Evolutionary conservation across 1,139 yeast genomes (phyloP), one percentile per base, ranked within the genome.

Genomic region (Debaryomyces sp.): DNA sequence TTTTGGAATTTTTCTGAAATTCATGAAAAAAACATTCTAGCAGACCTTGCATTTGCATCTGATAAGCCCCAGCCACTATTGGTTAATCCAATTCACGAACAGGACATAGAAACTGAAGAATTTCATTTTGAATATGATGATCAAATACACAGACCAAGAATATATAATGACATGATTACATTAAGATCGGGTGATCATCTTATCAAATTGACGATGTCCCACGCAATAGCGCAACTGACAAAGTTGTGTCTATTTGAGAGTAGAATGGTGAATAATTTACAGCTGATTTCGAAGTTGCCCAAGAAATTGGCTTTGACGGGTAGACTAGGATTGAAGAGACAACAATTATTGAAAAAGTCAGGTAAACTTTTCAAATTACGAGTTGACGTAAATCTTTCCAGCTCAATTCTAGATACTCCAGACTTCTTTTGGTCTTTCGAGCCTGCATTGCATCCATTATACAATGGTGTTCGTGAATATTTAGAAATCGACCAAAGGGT

Each of bases 381-480:
- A 43, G 97, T 92, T 7, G 99, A 94, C 67, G 98, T 94, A 4
- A 94, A 94, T 63, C 72, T 94, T 48, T 87, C 95, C 6, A 89
- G 97, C 12, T 89, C 91, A 51, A 92, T 94, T 22, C 75, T 94
- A 49, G 99, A 94, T 62, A 91, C 97, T 0, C 99, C 99, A 0
- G 96, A 89, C 50, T 91, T 90, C 61, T 94, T 94, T 66, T 94
- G 99, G 99, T 89, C 94, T 23, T 82, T 87, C 53, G 99, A 94
- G 67, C 99, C 99, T 3, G 92, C 96, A 33, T 77, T 94, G 54
- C 96, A 92, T 64, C 98, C 98, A 2, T 73, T 94, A 43, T 94
- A 94, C 66, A 78, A 81, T 33, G 98, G 97, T 0, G 87, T 92
- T 50, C 71, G 97, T 50, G 98, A 94, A 57, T 94, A 94, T 61